Percentiles rank a stretch among this genome's conserved stretches.
These are phyloP conservation scores for Hypoxylon sp. DNA, from an alignment of 2,329 filamentous ascomycete species.

Conservation along the genomic window DNA sequence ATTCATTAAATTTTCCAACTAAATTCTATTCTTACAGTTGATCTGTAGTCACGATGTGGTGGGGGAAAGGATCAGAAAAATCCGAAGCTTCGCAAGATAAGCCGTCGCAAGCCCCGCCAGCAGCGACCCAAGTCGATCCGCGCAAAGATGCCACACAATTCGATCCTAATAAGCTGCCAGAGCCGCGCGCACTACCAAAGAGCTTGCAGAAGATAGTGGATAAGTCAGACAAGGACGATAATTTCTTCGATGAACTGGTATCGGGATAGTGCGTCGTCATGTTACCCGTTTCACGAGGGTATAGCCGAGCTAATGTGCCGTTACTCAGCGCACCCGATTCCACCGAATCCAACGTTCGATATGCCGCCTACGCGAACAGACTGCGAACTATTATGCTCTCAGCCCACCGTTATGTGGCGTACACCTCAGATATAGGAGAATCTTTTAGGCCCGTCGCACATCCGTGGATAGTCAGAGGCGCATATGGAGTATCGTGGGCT, in stretches of 20 bases:
- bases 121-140: slow-evolving; percentile 49
- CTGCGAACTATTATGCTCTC: slow-evolving; percentile 89
- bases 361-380: slow-evolving; percentile 91
- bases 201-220: slow-evolving; percentile 72
- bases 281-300: slow-evolving; percentile 1
- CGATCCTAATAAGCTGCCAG: slow-evolving; percentile 64
- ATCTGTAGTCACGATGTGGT: slow-evolving; percentile 48
- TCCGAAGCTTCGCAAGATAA: slow-evolving; percentile 49
- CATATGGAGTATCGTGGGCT: slow-evolving; percentile 92
- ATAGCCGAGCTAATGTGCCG: slow-evolving; percentile 37
- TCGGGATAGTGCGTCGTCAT: slow-evolving; percentile 78
- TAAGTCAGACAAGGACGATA: slow-evolving; percentile 74
- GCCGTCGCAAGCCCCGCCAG: slow-evolving; percentile 44
- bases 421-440: slow-evolving; percentile 96
- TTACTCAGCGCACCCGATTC: slow-evolving; percentile 76
- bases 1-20: not conserved
- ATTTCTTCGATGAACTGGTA: slow-evolving; percentile 82
- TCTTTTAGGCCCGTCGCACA: slow-evolving; percentile 95
- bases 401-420: slow-evolving; percentile 95
- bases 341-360: slow-evolving; percentile 87
- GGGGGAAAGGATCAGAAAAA: slow-evolving; percentile 53
- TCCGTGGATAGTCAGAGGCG: slow-evolving; percentile 82
- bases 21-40: not conserved
- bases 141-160: slow-evolving; percentile 56
- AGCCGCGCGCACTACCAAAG: slow-evolving; percentile 66